Evolutionary conservation across 1,139 yeast species (phyloP).

Genomic region (Keqinozyma sinolaborantium): DNA sequence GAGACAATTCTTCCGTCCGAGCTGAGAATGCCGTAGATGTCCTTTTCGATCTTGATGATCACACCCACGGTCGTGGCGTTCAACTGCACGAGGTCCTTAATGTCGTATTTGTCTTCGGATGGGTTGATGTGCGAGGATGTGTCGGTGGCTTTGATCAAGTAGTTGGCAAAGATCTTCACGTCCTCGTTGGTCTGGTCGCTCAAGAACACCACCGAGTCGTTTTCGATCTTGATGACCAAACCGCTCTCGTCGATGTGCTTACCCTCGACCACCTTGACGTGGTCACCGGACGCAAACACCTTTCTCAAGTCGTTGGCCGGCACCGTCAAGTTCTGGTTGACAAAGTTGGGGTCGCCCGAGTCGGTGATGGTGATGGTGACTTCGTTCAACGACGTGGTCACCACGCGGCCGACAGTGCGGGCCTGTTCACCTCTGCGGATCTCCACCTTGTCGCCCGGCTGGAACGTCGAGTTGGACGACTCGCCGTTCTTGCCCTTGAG

Average conservation of each 20-base stretch:
- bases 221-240: conserved; percentile 77
- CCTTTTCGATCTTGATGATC: conserved; percentile 85
- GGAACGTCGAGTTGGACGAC: conserved; percentile 52
- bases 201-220: conserved; percentile 83
- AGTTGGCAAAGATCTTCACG: conserved; percentile 88
- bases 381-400: conserved; percentile 61
- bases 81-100: conserved; percentile 87
- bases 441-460: conserved; percentile 93
- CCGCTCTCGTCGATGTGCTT: conserved; percentile 93
- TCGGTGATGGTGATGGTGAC: conserved; percentile 57
- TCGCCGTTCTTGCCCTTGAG: conserved; percentile 54
- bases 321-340: conserved; percentile 53
- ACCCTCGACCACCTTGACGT: conserved; percentile 89
- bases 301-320: conserved; percentile 83
- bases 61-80: conserved; percentile 88
- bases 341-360: conserved; percentile 47
- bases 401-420: conserved; percentile 79
- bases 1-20: conserved; percentile 77
- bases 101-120: conserved; percentile 66
- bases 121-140: conserved; percentile 43
- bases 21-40: conserved; percentile 74
- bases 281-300: conserved; percentile 88
- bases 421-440: conserved; percentile 91
- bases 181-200: conserved; percentile 88
- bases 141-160: conserved; percentile 75